Conservation (phyloP, 495 filamentous ascomycete species). For the Aspergillus conjunctus region DNA sequence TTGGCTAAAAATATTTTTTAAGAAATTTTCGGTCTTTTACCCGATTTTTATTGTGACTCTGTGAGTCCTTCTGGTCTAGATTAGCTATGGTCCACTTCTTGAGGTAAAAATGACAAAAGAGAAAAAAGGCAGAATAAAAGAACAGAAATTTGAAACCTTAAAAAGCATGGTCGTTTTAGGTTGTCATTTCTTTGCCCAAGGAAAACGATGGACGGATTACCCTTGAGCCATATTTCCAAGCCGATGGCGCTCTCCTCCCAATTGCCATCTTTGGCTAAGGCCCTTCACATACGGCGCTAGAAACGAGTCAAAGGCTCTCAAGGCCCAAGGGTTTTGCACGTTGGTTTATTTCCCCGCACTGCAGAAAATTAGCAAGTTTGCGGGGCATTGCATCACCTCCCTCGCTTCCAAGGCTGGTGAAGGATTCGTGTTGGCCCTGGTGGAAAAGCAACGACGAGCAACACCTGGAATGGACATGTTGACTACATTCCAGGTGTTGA, state of each 20-base stretch:
- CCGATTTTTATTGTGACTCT: constrained; percentile 13
- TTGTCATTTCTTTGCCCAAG: constrained; percentile 5
- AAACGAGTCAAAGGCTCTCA: constrained; percentile 11
- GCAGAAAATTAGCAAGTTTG: constrained; percentile 20
- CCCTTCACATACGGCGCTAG: neutral
- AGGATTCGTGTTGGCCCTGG: neutral
- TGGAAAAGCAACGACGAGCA: constrained; percentile 11
- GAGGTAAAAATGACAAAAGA: neutral
- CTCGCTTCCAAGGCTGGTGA: constrained; percentile 8
- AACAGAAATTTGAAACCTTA: neutral
- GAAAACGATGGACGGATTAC: constrained; percentile 3
- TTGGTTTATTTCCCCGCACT: constrained; percentile 24
- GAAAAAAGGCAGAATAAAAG: constrained; percentile 5
- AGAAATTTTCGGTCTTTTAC: constrained; percentile 12
- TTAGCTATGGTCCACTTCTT: neutral
- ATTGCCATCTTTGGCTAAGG: constrained; percentile 20
- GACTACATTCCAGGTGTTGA: constrained; percentile 10
- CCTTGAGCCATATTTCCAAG: neutral
- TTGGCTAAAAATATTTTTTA: neutral
- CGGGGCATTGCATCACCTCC: constrained; percentile 22
- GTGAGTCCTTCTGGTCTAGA: constrained; percentile 10
- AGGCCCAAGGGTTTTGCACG: constrained; percentile 6
- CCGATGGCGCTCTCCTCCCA: constrained; percentile 11
- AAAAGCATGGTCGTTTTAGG: neutral
- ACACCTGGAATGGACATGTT: constrained; percentile 2